Evolutionary conservation across 2,329 filamentous ascomycete genomes (phyloP), one percentile per base, ranked within the genome.

Genomic region (Aspergillus amoenus): DNA sequence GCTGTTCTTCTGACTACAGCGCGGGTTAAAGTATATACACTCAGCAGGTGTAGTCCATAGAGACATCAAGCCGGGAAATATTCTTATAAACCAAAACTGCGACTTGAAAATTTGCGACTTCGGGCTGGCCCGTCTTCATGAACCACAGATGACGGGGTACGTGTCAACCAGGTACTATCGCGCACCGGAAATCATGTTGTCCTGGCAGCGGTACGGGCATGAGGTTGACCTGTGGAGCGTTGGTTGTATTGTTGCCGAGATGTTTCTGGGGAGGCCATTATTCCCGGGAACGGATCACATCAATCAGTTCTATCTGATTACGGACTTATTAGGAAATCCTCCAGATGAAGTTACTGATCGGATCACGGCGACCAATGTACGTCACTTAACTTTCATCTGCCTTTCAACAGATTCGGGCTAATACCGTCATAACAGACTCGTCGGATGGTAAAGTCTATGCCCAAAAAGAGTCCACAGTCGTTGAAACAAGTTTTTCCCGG

Each of bases 71-170:
- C 94, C 94, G 53, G 96, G 91, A 82, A 99, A 99, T 79, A 99
- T 99, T 70, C 85, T 99, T 58, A 93, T 99, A 77, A 99, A 99
- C 79, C 94, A 99, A 80, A 99, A 99, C 79, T 99, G 94, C 79
- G 94, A 99, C 78, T 80, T 99, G 69, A 99, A 99, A 82, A 99
- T 99, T 76, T 99, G 94, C 83, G 94, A 99, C 75, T 99, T 99
- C 70, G 94, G 94, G 64, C 83, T 99, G 58, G 94, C 94, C 52
- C 91, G 94, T 76, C 96, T 99, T 69, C 94, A 99, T 76, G 94
- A 99, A 72, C 94, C 94, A 37, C 94, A 99, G 79, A 99, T 99
- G 94, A 99, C 94, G 40, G 94, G 94, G 66, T 99, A 99, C 73
- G 94, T 99, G 60, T 97, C 94, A 46, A 99, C 94, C 61, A 85